Base-by-base conservation (phyloP, 2,329 filamentous ascomycete species). In the Sphaerulina musiva region DNA sequence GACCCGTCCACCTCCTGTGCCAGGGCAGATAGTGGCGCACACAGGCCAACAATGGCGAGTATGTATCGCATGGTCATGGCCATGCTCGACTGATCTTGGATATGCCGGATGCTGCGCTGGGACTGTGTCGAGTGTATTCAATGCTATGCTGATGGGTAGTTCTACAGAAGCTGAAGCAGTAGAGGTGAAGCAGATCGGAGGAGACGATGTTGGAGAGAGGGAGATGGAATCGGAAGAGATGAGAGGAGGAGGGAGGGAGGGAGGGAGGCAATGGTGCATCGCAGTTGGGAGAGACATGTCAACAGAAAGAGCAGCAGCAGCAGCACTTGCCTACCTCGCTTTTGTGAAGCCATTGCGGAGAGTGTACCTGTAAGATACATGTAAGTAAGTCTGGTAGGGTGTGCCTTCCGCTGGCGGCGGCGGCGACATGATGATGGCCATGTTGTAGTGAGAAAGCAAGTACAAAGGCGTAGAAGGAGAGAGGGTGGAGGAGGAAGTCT, bases 161-260 rank as follows among this genome's bases (percentile, higher is more conserved):
- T n/a, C n/a, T n/a, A n/a, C n/a, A n/a, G n/a, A n/a, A n/a, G n/a
- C n/a, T n/a, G n/a, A n/a, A n/a, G n/a, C n/a, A n/a, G n/a, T n/a
- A n/a, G n/a, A n/a, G n/a, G n/a, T 12, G 38, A 42, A 42, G 38
- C 38, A 32, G 47, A n/a, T 41, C 26, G n/a, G 10, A 12, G 7
- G 39, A 26, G 39, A 39, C 14, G 39, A 49, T 29, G 46, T 36
- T 41, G 51, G 12, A 45, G 51, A 40, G 14, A 12, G 23, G 44
- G 45, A 43, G 51, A 54, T 39, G 46, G 14, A 32, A 26, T 46
- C n/a, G 36, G 44, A 39, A 41, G 39, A 41, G 51, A 44, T 26
- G 49, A 26, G 26, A 26, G 26, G 26, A 26, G n/a, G n/a, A n/a
- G n/a, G n/a, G n/a, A n/a, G n/a, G n/a, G n/a, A n/a, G n/a, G n/a